Conservation (phyloP, 192 early-diverging fungal species). For the Powellomyces hirtus region DNA sequence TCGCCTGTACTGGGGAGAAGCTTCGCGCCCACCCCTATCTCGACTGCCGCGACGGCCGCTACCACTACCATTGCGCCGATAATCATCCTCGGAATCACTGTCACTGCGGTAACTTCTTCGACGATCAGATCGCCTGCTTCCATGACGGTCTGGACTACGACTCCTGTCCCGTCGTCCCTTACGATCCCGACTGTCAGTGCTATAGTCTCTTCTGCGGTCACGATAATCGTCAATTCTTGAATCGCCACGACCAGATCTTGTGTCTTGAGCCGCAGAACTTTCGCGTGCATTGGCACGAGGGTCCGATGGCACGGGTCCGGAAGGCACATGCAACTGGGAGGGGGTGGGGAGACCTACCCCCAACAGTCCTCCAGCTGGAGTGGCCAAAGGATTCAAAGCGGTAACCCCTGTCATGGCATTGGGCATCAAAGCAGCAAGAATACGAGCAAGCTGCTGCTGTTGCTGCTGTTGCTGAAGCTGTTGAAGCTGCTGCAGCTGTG, state of each 20-base stretch:
- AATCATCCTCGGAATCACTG: conserved; percentile 22
- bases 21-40: background rate
- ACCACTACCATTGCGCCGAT: background rate
- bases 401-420: conserved; percentile 1
- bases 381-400: background rate
- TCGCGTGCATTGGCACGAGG: background rate
- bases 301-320: too few relatives aligned
- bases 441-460: conserved; percentile 18
- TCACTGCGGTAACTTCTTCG: conserved; percentile 12
- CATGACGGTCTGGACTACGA: conserved; percentile 15
- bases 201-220: background rate
- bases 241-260: background rate
- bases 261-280: background rate
- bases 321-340: background rate
- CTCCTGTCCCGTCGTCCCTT: conserved; percentile 9
- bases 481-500: conserved; percentile 22
- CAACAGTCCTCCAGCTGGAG: background rate
- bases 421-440: conserved; percentile 17
- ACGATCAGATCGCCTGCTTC: background rate
- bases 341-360: too few relatives aligned
- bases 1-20: too few relatives aligned
- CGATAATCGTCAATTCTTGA: background rate
- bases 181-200: conserved; percentile 8
- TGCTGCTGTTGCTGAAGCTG: conserved; percentile 25
- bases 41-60: background rate